These are phyloP conservation scores for Croton setiger DNA, from an alignment of 441 rosid species.

Conservation along the genomic window DNA sequence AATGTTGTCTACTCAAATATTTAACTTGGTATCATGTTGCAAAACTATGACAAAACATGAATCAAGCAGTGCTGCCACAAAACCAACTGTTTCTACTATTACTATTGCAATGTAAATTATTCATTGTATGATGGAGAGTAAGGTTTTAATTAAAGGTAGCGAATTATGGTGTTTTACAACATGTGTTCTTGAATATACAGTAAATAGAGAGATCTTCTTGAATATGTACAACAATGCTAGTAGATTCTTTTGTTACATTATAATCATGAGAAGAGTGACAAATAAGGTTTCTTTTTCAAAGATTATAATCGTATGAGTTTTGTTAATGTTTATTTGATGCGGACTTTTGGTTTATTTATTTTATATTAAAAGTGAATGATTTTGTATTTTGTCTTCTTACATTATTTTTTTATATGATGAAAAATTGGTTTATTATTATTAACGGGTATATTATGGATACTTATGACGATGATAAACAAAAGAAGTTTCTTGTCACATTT, in stretches of 20 bases:
- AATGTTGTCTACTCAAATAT: neutral
- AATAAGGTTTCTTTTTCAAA: neutral
- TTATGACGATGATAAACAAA: neutral
- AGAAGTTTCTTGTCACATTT: too few relatives aligned
- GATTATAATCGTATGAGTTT: too few relatives aligned
- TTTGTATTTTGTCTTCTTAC: too few relatives aligned
- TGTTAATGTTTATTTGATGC: neutral
- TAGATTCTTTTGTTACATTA: neutral
- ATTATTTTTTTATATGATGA: too few relatives aligned
- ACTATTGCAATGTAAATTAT: neutral
- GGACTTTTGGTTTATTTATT: neutral
- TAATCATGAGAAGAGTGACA: neutral
- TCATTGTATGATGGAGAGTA: neutral
- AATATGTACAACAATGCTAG: neutral
- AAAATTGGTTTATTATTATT: neutral
- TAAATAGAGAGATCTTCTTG: neutral
- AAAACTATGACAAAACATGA: neutral
- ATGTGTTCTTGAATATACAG: neutral
- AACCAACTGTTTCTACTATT: neutral
- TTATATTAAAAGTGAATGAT: neutral
- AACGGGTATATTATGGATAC: neutral
- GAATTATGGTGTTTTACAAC: neutral
- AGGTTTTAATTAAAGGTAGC: neutral
- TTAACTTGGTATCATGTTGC: neutral
- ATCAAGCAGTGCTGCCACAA: neutral